Base-by-base conservation (phyloP, 257 asterid genomes). In the Thymus mandschuricus region DNA sequence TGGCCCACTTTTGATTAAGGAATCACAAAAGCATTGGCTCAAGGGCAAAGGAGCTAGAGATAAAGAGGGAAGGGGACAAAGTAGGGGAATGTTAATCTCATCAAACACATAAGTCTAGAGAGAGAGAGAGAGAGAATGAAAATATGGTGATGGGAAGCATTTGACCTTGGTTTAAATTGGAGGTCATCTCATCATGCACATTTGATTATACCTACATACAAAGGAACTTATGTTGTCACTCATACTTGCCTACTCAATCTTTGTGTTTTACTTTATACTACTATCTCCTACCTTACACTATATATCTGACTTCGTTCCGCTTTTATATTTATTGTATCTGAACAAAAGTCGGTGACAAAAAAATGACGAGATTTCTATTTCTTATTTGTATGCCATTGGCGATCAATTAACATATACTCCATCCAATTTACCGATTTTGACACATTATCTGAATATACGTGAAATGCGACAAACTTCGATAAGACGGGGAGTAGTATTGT, bases 1-100 rank as follows among this genome's bases (percentile, higher is more conserved):
- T 28, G 74, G 58, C 74, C 71, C 83, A 46, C 60, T 73, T 72
- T 78, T 69, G 78, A 81, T 81, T 82, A 62, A 45, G 71, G 69
- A 76, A 56, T 56, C 71, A 62, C 27, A 80, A 84, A 86, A 77
- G 86, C 82, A 83, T 80, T 81, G 85, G 87, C 74, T 80, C 41
- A 51, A 15, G 51, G 6, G 43, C 43, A 52, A 8, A 40, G 54
- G 40, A 38, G 66, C 1, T 9, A 31, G 44, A 44, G 31, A 21
- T 21, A 21, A 21, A 21, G 21, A 21, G 21, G 21, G 21, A 21
- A 66, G 81, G 85, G 51, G 86, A 83, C 88, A 86, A 79, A 80
- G 89, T 82, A 84, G 81, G 79, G 75, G 91, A 82, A 88, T 81
- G 88, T 78, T 82, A 69, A 78, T 77, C 81, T 81, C 81, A 85